Percentiles rank a stretch among this genome's conserved stretches.
These are phyloP conservation scores for Aspergillus nanangensis DNA, from an alignment of 495 filamentous ascomycete genomes.

Conservation along the genomic window DNA sequence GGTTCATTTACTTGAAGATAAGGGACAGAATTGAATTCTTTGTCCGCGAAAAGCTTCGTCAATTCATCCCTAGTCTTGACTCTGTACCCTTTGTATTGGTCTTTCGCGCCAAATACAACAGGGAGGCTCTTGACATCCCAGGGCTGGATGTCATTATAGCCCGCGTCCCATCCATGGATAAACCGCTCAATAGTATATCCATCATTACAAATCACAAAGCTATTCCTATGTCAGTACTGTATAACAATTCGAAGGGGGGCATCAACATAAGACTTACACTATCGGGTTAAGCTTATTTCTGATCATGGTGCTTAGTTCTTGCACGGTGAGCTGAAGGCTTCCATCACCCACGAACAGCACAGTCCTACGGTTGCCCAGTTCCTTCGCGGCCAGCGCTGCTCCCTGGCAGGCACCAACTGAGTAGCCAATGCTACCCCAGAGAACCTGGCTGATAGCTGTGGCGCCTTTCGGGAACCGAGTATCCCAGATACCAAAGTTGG, in stretches of 20 bases:
- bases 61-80: constrained; percentile 69
- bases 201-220: constrained; percentile 56
- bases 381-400: constrained; percentile 66
- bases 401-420: constrained; percentile 76
- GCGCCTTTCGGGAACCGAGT: constrained; percentile 74
- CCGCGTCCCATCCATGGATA: constrained; percentile 60
- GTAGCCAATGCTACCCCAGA: constrained; percentile 88
- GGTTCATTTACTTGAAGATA: constrained; percentile 37
- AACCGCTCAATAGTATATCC: constrained; percentile 55
- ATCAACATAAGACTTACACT: constrained; percentile 47
- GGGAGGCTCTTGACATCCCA: constrained; percentile 73
- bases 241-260: no score
- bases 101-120: constrained; percentile 60
- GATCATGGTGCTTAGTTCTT: constrained; percentile 86
- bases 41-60: constrained; percentile 59
- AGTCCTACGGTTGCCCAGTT: constrained; percentile 58
- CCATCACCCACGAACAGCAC: constrained; percentile 89
- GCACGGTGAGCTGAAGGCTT: constrained; percentile 76
- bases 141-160: constrained; percentile 73
- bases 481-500: constrained; percentile 88
- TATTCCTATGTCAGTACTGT: constrained; percentile 27
- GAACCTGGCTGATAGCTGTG: constrained; percentile 73
- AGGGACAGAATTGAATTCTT: constrained; percentile 53
- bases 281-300: constrained; percentile 72
- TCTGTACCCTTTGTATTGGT: constrained; percentile 58